Percentiles rank a stretch among this genome's conserved stretches.
Evolutionary conservation across 2,329 filamentous ascomycete species (phyloP).

Genomic region (Teratosphaeriaceae sp.): DNA sequence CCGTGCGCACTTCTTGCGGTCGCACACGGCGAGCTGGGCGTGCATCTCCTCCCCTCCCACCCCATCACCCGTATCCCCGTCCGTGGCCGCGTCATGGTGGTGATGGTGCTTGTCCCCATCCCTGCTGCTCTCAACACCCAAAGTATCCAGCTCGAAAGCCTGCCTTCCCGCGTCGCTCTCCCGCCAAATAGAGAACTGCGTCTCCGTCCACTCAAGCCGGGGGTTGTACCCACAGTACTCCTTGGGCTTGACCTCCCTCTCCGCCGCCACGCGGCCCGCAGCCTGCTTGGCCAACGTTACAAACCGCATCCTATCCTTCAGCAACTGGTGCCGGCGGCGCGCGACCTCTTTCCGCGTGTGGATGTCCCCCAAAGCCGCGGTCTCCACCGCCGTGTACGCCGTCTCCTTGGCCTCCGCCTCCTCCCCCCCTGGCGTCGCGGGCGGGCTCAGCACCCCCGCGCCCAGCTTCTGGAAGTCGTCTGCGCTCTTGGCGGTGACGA

Average conservation of each 20-base stretch:
- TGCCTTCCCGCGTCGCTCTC: slow-evolving; percentile 44
- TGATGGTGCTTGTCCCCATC: too few relatives aligned
- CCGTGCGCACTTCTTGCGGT: slow-evolving; percentile 43
- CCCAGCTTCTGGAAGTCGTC: slow-evolving; percentile 50
- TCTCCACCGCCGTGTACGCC: slow-evolving; percentile 33
- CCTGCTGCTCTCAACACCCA: slow-evolving; percentile 30
- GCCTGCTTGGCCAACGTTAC: slow-evolving; percentile 41
- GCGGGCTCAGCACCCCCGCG: slow-evolving; percentile 42
- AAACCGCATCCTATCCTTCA: slow-evolving; percentile 44
- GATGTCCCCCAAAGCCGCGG: slow-evolving; percentile 35
- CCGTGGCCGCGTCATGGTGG: slow-evolving; percentile 5
- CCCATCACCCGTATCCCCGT: not conserved
- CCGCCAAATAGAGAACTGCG: slow-evolving; percentile 43
- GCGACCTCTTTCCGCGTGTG: slow-evolving; percentile 36
- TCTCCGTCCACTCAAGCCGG: slow-evolving; percentile 55
- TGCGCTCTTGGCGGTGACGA: slow-evolving; percentile 35
- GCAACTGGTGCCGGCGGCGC: slow-evolving; percentile 33
- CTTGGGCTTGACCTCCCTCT: slow-evolving; percentile 48
- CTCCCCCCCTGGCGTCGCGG: slow-evolving; percentile 33
- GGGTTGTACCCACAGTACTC: slow-evolving; percentile 71
- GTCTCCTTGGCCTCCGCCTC: slow-evolving; percentile 5
- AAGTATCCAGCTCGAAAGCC: slow-evolving; percentile 48
- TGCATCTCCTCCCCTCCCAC: slow-evolving; percentile 8
- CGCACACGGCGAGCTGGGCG: slow-evolving; percentile 27
- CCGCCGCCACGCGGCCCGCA: slow-evolving; percentile 34